phyloP scores from a whole-genome alignment of 2,329 filamentous ascomycete species.

The Venturia aucupariae region DNA sequence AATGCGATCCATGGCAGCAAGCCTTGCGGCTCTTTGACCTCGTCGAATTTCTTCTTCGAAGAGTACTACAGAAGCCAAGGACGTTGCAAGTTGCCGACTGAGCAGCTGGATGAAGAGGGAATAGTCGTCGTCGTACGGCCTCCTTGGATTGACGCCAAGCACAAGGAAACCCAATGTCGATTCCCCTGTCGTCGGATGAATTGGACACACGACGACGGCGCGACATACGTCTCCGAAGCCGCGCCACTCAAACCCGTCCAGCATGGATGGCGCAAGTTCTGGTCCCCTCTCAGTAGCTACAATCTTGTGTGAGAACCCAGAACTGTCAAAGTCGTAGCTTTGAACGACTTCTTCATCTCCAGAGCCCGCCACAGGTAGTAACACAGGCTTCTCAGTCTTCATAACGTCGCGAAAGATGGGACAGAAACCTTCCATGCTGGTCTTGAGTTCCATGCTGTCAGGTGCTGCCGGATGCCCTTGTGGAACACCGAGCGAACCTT shows the following conservation, averaged over 20 bases:
- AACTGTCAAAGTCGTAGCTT: not conserved
- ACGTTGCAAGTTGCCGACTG: conserved; percentile 67
- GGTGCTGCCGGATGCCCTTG: conserved; percentile 53
- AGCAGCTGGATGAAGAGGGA: conserved; percentile 67
- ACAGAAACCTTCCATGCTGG: conserved; percentile 63
- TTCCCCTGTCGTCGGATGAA: conserved; percentile 68
- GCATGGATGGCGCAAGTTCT: conserved; percentile 54
- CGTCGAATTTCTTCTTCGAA: conserved; percentile 76
- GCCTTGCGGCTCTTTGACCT: conserved; percentile 61
- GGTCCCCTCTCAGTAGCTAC: not conserved
- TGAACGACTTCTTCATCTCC: conserved; percentile 9
- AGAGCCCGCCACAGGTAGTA: conserved; percentile 48
- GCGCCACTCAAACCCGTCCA: conserved; percentile 59
- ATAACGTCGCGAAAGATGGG: conserved; percentile 70
- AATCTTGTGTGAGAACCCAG: not conserved
- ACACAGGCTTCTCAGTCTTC: conserved; percentile 54
- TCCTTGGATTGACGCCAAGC: conserved; percentile 66
- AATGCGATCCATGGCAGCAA: conserved; percentile 68
- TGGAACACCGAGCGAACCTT: conserved; percentile 63
- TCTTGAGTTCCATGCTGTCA: conserved; percentile 56
- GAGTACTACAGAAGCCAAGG: conserved; percentile 69
- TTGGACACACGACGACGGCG: conserved; percentile 66
- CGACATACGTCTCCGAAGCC: conserved; percentile 63
- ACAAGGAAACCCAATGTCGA: conserved; percentile 69
- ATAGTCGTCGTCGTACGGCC: conserved; percentile 75